These are phyloP conservation scores for Boletus chippewaensis DNA, from an alignment of 1,284 basidiomycete genomes.

Conservation along the genomic window DNA sequence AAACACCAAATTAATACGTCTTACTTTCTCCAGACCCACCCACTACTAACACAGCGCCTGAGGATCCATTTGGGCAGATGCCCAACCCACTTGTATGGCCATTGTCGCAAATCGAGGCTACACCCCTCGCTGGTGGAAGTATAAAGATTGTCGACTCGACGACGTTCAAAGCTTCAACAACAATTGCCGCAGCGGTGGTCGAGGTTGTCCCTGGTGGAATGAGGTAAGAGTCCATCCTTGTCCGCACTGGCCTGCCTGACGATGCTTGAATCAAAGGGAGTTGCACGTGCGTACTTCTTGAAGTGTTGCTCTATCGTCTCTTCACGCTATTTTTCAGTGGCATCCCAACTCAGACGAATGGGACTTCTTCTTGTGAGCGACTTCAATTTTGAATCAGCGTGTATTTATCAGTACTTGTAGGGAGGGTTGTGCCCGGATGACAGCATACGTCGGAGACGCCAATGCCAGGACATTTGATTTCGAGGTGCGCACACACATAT, in stretches of 20 bases:
- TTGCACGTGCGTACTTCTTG: constrained; percentile 39
- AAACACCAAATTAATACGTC: too few species aligned
- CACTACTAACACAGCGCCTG: not conserved
- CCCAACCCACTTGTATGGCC: not conserved
- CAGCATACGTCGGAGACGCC: constrained; percentile 32
- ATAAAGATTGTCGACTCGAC: not conserved
- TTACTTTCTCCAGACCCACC: not conserved
- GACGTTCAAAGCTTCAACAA: not conserved
- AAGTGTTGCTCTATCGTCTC: constrained; percentile 49
- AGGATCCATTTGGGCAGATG: too few species aligned
- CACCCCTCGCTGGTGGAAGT: not conserved
- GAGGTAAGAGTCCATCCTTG: constrained; percentile 29
- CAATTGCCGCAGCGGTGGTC: not conserved
- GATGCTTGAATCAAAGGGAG: constrained; percentile 32
- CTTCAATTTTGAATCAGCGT: not conserved
- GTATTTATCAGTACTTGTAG: constrained; percentile 21
- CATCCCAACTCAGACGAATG: constrained; percentile 41
- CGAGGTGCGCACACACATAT: constrained; percentile 18
- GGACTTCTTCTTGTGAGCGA: constrained; percentile 28
- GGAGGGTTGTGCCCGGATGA: constrained; percentile 41
- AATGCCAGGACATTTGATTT: constrained; percentile 41
- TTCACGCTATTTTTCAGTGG: constrained; percentile 38
- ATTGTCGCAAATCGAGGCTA: not conserved
- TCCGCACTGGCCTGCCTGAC: constrained; percentile 29
- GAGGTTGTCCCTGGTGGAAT: not conserved